These are phyloP conservation scores for Vigna trinervia DNA, from an alignment of 306 rosid species.

Conservation along the genomic window DNA sequence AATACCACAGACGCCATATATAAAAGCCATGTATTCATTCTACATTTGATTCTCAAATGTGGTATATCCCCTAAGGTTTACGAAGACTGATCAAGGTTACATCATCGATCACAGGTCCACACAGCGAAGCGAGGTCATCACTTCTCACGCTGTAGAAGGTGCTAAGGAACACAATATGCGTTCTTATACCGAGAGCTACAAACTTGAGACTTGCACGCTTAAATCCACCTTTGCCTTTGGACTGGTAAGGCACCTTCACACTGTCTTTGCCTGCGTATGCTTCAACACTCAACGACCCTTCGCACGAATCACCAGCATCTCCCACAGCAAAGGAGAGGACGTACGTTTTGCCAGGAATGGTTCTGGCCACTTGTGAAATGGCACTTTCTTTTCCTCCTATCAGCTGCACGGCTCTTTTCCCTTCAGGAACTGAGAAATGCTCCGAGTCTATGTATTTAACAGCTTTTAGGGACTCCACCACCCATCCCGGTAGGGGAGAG, in stretches of 20 bases:
- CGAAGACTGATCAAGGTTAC: slow-evolving; percentile 72
- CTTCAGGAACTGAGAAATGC: slow-evolving; percentile 73
- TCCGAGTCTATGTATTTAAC: slow-evolving; percentile 85
- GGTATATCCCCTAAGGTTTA: slow-evolving; percentile 30
- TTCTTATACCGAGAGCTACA: slow-evolving; percentile 59
- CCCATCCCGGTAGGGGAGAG: slow-evolving; percentile 98
- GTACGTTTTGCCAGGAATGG: slow-evolving; percentile 73
- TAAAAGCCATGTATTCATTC: not conserved
- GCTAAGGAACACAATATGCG: slow-evolving; percentile 79
- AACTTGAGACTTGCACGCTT: slow-evolving; percentile 79
- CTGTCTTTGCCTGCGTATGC: slow-evolving; percentile 83
- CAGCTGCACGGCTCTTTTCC: slow-evolving; percentile 79
- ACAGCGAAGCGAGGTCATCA: slow-evolving; percentile 87
- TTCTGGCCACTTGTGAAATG: slow-evolving; percentile 85
- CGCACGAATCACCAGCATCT: slow-evolving; percentile 85
- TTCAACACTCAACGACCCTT: slow-evolving; percentile 87
- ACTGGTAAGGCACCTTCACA: slow-evolving; percentile 78
- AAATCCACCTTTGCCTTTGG: slow-evolving; percentile 90
- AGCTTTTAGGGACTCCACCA: slow-evolving; percentile 95
- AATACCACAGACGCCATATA: too few relatives aligned
- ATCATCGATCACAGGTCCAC: slow-evolving; percentile 96
- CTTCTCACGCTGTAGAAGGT: slow-evolving; percentile 90
- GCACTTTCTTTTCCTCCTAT: slow-evolving; percentile 97
- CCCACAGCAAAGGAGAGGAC: slow-evolving; percentile 78
- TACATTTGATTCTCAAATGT: not conserved